Conservation (phyloP, 805 yeast genomes). For the Candida maltosa region DNA sequence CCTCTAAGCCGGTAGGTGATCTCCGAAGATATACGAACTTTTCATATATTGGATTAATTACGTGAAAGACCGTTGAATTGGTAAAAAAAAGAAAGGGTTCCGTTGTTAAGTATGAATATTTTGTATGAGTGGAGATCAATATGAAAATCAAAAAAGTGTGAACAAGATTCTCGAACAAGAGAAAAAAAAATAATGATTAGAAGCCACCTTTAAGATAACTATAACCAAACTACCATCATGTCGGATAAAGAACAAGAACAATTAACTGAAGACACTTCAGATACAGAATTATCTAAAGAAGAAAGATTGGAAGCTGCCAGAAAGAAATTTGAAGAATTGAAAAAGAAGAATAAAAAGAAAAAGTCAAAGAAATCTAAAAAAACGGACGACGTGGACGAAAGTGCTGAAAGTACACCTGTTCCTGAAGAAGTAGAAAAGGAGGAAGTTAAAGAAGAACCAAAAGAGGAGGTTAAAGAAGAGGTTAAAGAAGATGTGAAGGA, state of each 20-base stretch:
- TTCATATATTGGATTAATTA: no score
- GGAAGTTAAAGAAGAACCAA: slow-evolving; percentile 17
- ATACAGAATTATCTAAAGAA: slow-evolving; percentile 39
- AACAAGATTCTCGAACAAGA: no score
- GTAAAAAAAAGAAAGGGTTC: no score
- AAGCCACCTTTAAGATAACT: background rate
- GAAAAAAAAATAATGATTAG: background rate
- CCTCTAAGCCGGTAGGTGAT: no score
- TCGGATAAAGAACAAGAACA: slow-evolving; percentile 9
- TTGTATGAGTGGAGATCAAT: no score
- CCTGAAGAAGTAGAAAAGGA: slow-evolving; percentile 46
- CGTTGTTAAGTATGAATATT: no score
- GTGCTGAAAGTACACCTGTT: slow-evolving; percentile 1
- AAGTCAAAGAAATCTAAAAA: slow-evolving; percentile 42
- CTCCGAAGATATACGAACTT: no score
- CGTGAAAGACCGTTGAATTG: no score
- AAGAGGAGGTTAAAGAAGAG: slow-evolving; percentile 5
- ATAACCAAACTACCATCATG: slow-evolving; percentile 6
- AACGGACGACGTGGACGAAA: slow-evolving; percentile 4
- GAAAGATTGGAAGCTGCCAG: slow-evolving; percentile 73
- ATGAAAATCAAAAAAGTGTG: no score
- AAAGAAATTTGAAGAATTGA: slow-evolving; percentile 69
- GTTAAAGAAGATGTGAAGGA: slow-evolving; percentile 4
- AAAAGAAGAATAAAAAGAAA: slow-evolving; percentile 52
- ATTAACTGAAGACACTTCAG: slow-evolving; percentile 1